Percentiles rank a stretch among this genome's conserved stretches.
phyloP scores from a whole-genome alignment of 805 yeast genomes.

The Yarrowia keelungensis region DNA sequence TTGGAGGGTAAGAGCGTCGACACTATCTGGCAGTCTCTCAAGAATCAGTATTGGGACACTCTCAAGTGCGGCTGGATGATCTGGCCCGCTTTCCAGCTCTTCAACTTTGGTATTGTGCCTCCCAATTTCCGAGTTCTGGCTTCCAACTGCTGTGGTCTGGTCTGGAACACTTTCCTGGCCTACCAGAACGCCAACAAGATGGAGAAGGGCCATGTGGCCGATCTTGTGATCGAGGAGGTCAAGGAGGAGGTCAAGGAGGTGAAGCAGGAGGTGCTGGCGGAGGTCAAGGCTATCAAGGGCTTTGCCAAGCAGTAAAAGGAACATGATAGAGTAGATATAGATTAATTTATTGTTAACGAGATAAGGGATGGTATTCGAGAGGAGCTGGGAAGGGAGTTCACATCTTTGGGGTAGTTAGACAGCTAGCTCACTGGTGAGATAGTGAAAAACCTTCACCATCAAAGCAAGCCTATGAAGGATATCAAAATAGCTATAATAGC shows the following conservation, averaged over 20 bases:
- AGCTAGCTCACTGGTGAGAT: too few relatives aligned
- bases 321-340: conserved; percentile 9
- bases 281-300: conserved; percentile 25
- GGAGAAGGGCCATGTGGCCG: conserved; percentile 7
- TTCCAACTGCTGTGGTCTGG: conserved; percentile 74
- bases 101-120: conserved; percentile 77
- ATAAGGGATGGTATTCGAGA: too few relatives aligned
- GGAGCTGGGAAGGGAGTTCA: too few relatives aligned
- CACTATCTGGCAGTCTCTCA: conserved; percentile 51
- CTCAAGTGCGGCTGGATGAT: conserved; percentile 78
- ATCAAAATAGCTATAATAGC: too few relatives aligned
- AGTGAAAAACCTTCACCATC: too few relatives aligned
- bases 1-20: conserved; percentile 62
- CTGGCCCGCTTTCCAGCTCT: conserved; percentile 84
- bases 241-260: conserved; percentile 25
- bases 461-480: too few relatives aligned
- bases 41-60: conserved; percentile 60
- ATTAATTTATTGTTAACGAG: conserved; percentile 10
- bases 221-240: conserved; percentile 11
- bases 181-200: conserved; percentile 36
- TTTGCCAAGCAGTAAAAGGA: conserved; percentile 6
- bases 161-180: conserved; percentile 85
- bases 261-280: conserved; percentile 18
- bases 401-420: too few relatives aligned
- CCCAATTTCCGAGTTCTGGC: conserved; percentile 68